Percentiles rank a stretch among this genome's conserved stretches.
phyloP scores from a whole-genome alignment of 2,329 filamentous ascomycete genomes.

The Fusarium sp. region DNA sequence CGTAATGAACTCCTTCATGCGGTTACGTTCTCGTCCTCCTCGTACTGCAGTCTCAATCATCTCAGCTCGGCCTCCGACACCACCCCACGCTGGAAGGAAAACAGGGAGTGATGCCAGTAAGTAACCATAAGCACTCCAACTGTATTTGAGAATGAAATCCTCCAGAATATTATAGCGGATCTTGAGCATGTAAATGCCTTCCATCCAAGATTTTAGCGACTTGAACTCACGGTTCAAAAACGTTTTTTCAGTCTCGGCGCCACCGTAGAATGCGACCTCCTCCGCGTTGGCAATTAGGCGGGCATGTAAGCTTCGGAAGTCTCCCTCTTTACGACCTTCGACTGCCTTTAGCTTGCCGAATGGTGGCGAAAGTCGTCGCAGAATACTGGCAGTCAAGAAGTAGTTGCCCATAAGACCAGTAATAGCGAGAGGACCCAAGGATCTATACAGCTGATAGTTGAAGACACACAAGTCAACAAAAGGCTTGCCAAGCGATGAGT shows the following conservation, averaged over 20 bases:
- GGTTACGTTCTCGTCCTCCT: slow-evolving; percentile 76
- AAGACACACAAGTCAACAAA: slow-evolving; percentile 98
- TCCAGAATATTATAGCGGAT: slow-evolving; percentile 99
- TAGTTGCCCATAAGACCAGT: slow-evolving; percentile 91
- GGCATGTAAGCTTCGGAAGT: slow-evolving; percentile 91
- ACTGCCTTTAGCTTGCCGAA: slow-evolving; percentile 98
- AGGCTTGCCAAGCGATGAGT: slow-evolving; percentile 97
- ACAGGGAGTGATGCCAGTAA: slow-evolving; percentile 91
- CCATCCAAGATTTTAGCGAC: slow-evolving; percentile 96
- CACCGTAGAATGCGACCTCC: slow-evolving; percentile 97
- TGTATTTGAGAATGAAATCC: slow-evolving; percentile 97
- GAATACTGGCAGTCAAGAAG: slow-evolving; percentile 89
- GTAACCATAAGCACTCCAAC: slow-evolving; percentile 98
- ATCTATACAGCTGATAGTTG: slow-evolving; percentile 96
- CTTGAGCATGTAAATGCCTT: slow-evolving; percentile 96
- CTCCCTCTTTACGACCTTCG: slow-evolving; percentile 93
- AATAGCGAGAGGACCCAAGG: slow-evolving; percentile 87
- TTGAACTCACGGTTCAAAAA: slow-evolving; percentile 93
- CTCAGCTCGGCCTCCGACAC: slow-evolving; percentile 79
- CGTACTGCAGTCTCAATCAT: slow-evolving; percentile 63
- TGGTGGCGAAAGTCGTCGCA: slow-evolving; percentile 88
- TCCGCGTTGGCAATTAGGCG: slow-evolving; percentile 96
- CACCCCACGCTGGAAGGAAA: slow-evolving; percentile 94
- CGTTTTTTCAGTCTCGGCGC: slow-evolving; percentile 92
- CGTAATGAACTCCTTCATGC: slow-evolving; percentile 99